These are phyloP conservation scores for Solanum habrochaites DNA, from an alignment of 257 asterid species.

Conservation along the genomic window DNA sequence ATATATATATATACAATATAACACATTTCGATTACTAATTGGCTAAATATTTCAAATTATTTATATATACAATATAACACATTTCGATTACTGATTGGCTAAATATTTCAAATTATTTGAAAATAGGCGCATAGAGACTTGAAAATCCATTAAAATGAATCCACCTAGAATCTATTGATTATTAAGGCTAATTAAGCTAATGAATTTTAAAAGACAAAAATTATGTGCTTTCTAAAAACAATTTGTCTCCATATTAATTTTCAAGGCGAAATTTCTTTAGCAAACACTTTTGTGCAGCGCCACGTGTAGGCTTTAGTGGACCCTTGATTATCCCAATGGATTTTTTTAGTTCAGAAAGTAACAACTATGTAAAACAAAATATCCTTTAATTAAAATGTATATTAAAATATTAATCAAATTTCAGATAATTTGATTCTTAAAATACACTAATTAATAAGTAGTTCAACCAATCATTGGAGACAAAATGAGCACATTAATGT, in stretches of 20 bases:
- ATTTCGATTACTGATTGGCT: background rate
- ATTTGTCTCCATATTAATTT: too few relatives aligned
- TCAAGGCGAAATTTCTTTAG: too few relatives aligned
- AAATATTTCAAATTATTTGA: background rate
- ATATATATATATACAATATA: background rate
- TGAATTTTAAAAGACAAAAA: background rate
- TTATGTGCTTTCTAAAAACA: too few relatives aligned
- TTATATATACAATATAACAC: background rate
- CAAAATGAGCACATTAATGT: background rate
- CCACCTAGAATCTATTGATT: background rate
- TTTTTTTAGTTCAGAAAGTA: too few relatives aligned
- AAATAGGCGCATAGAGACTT: background rate
- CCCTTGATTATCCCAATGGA: too few relatives aligned
- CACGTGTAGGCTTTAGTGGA: too few relatives aligned
- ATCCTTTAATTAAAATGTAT: background rate
- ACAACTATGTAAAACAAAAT: too few relatives aligned
- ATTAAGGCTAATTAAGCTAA: background rate
- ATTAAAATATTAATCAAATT: background rate
- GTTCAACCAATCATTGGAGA: background rate
- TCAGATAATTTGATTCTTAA: background rate
- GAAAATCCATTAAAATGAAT: background rate
- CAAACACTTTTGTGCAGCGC: too few relatives aligned
- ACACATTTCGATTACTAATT: background rate
- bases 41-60: background rate
- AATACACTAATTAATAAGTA: background rate